Evolutionary conservation across 2,329 filamentous ascomycete genomes (phyloP).

Genomic region (Catunica adiposa): DNA sequence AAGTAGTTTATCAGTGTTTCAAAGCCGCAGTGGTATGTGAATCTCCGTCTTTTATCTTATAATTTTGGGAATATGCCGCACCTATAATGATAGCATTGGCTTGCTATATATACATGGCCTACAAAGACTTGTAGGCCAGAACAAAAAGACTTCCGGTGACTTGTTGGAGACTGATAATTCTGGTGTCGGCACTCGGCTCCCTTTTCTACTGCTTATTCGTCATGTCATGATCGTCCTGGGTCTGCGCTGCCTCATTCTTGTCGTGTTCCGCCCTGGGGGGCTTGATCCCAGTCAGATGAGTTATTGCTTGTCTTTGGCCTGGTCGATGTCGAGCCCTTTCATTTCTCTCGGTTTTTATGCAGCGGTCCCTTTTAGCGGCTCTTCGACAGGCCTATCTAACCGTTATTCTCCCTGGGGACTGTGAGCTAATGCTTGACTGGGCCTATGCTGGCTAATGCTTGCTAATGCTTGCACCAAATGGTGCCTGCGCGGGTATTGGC

Average conservation of each 20-base stretch:
- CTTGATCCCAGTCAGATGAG: neutral
- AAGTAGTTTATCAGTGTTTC: slow-evolving; percentile 1
- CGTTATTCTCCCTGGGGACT: neutral
- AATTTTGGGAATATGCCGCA: neutral
- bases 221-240: neutral
- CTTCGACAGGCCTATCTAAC: neutral
- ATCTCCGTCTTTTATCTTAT: neutral
- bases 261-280: neutral
- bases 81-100: too few species aligned
- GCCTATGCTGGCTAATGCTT: neutral
- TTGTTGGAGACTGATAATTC: neutral
- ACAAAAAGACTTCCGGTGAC: neutral
- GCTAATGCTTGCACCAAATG: neutral
- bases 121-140: neutral
- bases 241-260: neutral
- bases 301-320: neutral
- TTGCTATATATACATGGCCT: neutral
- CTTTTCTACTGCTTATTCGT: neutral
- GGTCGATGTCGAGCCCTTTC: neutral
- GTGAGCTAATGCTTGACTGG: neutral
- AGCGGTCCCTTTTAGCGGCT: neutral
- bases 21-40: slow-evolving; percentile 7
- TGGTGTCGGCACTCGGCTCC: neutral
- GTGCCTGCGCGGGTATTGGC: neutral
- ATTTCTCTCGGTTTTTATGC: slow-evolving; percentile 3